Conservation (phyloP, 768 basidiomycete species). For the Boletus barrowsii region DNA sequence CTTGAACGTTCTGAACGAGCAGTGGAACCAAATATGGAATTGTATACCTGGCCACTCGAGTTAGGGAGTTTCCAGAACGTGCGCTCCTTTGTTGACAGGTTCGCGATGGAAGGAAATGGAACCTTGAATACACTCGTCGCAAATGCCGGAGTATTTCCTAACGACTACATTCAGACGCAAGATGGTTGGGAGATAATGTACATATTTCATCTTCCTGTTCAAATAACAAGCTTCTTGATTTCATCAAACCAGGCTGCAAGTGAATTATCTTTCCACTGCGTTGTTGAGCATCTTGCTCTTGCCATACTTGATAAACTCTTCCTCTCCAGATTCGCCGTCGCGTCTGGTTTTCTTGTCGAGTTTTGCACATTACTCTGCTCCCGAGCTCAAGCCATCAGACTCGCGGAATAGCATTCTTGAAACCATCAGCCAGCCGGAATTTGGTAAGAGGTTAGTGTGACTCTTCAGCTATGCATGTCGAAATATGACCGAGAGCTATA, state of each 20-base stretch:
- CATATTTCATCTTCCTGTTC: no score
- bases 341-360: conserved; percentile 32
- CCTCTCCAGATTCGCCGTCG: conserved; percentile 20
- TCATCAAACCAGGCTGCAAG: conserved; percentile 30
- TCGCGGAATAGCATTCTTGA: conserved; percentile 21
- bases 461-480: background rate
- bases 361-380: conserved; percentile 22
- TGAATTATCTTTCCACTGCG: conserved; percentile 34
- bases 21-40: conserved; percentile 9
- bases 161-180: no score
- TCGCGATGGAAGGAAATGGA: conserved; percentile 18
- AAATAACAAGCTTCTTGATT: background rate
- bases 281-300: conserved; percentile 34
- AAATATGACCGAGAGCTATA: background rate
- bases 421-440: conserved; percentile 20
- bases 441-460: conserved; percentile 24
- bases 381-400: conserved; percentile 1
- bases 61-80: conserved; percentile 32
- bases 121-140: conserved; percentile 30
- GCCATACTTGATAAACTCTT: conserved; percentile 30
- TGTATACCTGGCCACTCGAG: conserved; percentile 33
- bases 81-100: conserved; percentile 30
- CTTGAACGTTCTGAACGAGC: conserved; percentile 15
- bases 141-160: conserved; percentile 26
- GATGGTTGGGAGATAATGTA: no score